These are phyloP conservation scores for Suillus cothurnatus DNA, from an alignment of 768 basidiomycete genomes.

Conservation along the genomic window DNA sequence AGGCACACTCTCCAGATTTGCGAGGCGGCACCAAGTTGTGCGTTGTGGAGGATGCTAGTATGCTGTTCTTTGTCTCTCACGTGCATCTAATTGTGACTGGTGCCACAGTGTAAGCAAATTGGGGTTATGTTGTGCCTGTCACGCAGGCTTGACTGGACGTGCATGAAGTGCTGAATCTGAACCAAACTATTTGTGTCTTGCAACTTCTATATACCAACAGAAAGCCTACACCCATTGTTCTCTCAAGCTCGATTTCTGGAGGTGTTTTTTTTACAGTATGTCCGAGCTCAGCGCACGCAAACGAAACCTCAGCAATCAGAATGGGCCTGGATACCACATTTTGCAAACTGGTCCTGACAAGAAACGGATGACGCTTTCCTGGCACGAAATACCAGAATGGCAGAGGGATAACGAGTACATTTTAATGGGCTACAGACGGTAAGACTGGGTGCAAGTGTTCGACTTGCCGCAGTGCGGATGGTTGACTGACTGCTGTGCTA, in stretches of 20 bases:
- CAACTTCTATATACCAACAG: background rate
- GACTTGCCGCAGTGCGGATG: conserved; percentile 10
- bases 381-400: conserved; percentile 68
- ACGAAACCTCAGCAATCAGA: background rate
- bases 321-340: conserved; percentile 11
- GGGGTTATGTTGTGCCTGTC: background rate
- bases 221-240: background rate
- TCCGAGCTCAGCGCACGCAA: conserved; percentile 5
- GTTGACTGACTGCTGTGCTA: conserved; percentile 6
- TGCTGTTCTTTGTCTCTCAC: background rate
- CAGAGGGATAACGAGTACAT: conserved; percentile 78
- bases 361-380: conserved; percentile 40
- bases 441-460: conserved; percentile 20
- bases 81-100: conserved; percentile 1
- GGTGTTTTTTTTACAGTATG: background rate
- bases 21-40: background rate
- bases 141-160: background rate
- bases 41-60: background rate
- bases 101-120: background rate
- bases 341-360: conserved; percentile 6
- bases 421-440: conserved; percentile 70
- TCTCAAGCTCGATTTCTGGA: background rate
- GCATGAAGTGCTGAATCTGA: background rate
- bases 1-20: background rate
- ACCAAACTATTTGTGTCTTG: background rate